Base-by-base conservation (phyloP, 345 rosid species). In the Pugionium cornutum region DNA sequence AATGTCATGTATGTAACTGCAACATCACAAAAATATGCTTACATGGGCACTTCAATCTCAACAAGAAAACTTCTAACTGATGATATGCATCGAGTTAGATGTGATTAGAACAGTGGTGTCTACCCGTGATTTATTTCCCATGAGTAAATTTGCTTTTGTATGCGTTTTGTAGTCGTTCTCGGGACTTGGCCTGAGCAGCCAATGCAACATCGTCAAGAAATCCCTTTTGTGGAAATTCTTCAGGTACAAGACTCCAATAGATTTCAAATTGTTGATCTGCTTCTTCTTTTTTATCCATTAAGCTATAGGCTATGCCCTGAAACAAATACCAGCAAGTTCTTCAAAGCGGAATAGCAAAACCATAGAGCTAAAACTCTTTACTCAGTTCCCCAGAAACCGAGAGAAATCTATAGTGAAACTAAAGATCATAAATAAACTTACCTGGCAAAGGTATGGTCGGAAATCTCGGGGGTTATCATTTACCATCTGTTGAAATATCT, bases 371-470 rank as follows among this genome's bases (percentile, higher is more conserved):
- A 46, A 44, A 65, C 31, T 45, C 63, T 77, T 86, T 18, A 18
- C 18, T 18, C 18, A 18, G 18, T 18, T 18, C 18, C 18, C 18
- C 18, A 18, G 18, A 18, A 18, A 18, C 18, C 18, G 18, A 18
- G 18, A 18, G 18, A 18, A 18, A 18, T 18, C 18, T 18, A 18
- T 18, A 18, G 18, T 18, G 18, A 18, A 18, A 18, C 18, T 18
- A 18, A 18, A 18, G 18, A 18, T 18, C 18, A 18, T 18, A 18
- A 18, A 18, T 8, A 44, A 41, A 64, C 29, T 44, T 65, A 62
- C 98, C 89, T 86, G 96, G 77, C 96, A 92, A 73, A 92, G 98
- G 76, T 89, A 92, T 34, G 97, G 96, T 70, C 98, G 84, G 28
- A 92, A 89, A 81, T 92, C 98, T 73, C 86, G 82, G 74, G 96